phyloP scores from a whole-genome alignment of 1,139 yeast species.

The Magnusiomyces tetraspermus region DNA sequence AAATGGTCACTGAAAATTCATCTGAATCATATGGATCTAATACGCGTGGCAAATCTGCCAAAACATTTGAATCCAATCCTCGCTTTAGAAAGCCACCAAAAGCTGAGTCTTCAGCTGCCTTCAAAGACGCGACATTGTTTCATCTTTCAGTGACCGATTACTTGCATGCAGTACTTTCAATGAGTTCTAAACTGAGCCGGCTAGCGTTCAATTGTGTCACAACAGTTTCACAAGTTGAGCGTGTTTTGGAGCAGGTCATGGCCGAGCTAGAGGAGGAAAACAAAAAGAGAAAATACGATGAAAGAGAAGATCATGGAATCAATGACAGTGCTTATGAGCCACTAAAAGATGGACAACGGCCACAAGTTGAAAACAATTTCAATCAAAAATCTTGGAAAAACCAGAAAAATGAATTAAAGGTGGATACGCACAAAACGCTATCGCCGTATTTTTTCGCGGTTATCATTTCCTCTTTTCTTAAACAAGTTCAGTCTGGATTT shows the following conservation, averaged over 20 bases:
- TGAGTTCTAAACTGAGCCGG: constrained; percentile 27
- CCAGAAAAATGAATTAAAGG: background rate
- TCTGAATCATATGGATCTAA: background rate
- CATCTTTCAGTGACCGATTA: constrained; percentile 21
- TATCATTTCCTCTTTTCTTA: constrained; percentile 20
- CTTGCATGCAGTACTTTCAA: constrained; percentile 26
- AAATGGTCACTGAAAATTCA: background rate
- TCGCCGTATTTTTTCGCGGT: constrained; percentile 14
- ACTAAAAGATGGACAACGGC: background rate
- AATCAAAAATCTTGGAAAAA: background rate
- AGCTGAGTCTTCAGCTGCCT: background rate
- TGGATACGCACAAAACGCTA: background rate
- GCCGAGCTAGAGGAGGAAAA: background rate
- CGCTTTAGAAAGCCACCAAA: background rate
- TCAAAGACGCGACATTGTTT: constrained; percentile 8
- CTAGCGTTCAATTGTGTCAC: constrained; percentile 29
- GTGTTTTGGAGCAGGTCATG: background rate
- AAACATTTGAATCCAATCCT: background rate
- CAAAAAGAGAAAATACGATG: background rate
- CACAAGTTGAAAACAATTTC: background rate
- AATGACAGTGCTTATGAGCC: too few relatives aligned
- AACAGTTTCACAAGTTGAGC: constrained; percentile 16
- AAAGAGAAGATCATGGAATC: background rate
- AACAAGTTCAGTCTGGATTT: constrained; percentile 28
- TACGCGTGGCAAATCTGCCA: background rate